Conservation (phyloP, 441 rosid genomes). For the Gossypium aridum region DNA sequence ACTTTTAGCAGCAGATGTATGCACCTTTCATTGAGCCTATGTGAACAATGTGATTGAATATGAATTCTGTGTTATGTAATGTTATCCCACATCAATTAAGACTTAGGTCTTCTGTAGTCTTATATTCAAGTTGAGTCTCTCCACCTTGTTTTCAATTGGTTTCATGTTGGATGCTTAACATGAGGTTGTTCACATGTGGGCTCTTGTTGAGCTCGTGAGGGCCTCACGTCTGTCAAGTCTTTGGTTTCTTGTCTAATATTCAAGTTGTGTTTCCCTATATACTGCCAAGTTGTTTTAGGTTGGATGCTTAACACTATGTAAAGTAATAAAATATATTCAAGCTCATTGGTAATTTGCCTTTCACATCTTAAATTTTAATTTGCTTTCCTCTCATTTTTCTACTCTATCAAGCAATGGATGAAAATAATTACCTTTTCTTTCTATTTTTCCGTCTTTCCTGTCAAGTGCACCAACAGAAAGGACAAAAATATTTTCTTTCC, state of each 20-base stretch:
- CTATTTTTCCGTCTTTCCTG: neutral
- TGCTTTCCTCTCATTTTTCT: neutral
- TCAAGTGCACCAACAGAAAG: neutral
- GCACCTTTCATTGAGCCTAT: neutral
- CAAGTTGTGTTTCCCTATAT: neutral
- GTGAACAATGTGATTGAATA: neutral
- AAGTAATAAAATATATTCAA: constrained; percentile 1
- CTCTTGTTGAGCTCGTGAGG: neutral
- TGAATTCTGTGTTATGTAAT: neutral
- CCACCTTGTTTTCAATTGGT: neutral
- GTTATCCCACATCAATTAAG: neutral
- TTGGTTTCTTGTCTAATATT: neutral
- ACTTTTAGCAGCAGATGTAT: neutral
- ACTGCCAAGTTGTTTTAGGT: neutral
- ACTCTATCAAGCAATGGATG: neutral
- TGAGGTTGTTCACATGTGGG: neutral
- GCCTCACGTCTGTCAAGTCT: neutral
- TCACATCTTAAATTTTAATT: neutral
- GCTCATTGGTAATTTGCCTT: neutral
- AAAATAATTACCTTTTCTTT: neutral
- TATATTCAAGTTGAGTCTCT: neutral
- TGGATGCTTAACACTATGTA: neutral
- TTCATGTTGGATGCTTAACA: neutral
- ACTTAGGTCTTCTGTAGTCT: neutral
- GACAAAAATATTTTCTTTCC: neutral